Evolutionary conservation across 495 filamentous ascomycete species (phyloP).

Genomic region (Glutinoglossum americanum): DNA sequence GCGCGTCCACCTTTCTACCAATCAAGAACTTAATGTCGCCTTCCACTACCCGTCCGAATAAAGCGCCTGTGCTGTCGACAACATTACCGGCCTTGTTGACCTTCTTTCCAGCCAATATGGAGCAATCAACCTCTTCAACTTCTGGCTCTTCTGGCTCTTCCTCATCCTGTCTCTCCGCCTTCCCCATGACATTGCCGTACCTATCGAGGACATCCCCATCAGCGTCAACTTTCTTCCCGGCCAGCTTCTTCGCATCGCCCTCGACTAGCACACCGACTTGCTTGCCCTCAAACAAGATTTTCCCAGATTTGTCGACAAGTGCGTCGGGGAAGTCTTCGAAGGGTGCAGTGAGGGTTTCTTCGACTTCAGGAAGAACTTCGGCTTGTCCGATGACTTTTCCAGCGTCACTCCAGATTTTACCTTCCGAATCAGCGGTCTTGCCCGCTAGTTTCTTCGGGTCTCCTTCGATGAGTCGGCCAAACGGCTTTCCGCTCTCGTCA

Average conservation of each 20-base stretch:
- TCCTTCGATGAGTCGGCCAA: constrained; percentile 36
- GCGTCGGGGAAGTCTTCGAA: constrained; percentile 59
- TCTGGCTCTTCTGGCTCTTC: constrained; percentile 14
- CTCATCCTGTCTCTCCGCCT: constrained; percentile 37
- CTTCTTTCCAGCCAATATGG: constrained; percentile 37
- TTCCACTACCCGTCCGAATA: constrained; percentile 36
- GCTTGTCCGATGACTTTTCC: constrained; percentile 20
- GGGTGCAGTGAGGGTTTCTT: constrained; percentile 47
- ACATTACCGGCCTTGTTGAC: constrained; percentile 57
- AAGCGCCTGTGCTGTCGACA: constrained; percentile 28
- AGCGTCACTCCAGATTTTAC: constrained; percentile 60
- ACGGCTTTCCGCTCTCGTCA: constrained; percentile 34
- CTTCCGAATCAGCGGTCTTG: constrained; percentile 48
- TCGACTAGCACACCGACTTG: constrained; percentile 54
- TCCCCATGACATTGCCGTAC: constrained; percentile 42
- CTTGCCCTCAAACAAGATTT: constrained; percentile 38
- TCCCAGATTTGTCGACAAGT: constrained; percentile 55
- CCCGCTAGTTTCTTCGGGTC: constrained; percentile 43
- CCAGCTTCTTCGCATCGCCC: constrained; percentile 48
- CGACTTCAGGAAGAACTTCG: constrained; percentile 53
- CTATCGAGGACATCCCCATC: constrained; percentile 64
- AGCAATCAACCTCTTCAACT: constrained; percentile 40
- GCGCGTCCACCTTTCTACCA: constrained; percentile 32
- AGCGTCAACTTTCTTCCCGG: constrained; percentile 58
- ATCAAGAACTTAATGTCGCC: constrained; percentile 36